A percentile compares a stretch with the other conserved stretches of the same genome.
These are phyloP conservation scores for Lotmaria passim DNA, from an alignment of 208 protist species.

Conservation along the genomic window DNA sequence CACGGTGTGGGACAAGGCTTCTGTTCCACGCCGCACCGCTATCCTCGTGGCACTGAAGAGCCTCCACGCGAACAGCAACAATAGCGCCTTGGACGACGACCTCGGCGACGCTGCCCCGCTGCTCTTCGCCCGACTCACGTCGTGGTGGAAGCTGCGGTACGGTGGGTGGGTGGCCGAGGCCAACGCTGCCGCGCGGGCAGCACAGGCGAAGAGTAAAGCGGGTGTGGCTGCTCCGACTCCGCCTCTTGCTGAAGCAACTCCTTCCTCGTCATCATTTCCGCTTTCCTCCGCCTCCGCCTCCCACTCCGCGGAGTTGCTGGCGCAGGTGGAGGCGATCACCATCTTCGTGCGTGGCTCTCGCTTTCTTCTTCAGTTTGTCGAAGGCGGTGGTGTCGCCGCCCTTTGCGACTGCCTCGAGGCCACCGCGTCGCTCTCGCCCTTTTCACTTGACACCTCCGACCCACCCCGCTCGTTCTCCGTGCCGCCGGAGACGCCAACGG, in stretches of 20 bases:
- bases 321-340: constrained; percentile 60
- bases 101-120: constrained; percentile 80
- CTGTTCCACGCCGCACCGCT: constrained; percentile 35
- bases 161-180: constrained; percentile 24
- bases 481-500: no score
- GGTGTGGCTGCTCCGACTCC: not conserved
- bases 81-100: constrained; percentile 60
- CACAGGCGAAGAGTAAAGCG: not conserved
- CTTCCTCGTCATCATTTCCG: not conserved
- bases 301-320: constrained; percentile 39
- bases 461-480: not conserved
- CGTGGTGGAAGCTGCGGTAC: constrained; percentile 85
- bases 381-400: constrained; percentile 60
- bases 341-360: constrained; percentile 79
- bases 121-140: constrained; percentile 81
- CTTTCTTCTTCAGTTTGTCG: constrained; percentile 82
- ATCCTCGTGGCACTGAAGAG: constrained; percentile 73
- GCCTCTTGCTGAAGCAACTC: not conserved
- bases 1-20: constrained; percentile 71
- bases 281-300: not conserved
- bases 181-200: not conserved
- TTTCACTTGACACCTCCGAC: no score
- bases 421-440: constrained; percentile 3
- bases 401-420: constrained; percentile 69
- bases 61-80: constrained; percentile 76